Evolutionary conservation across 768 basidiomycete genomes (phyloP).

Genomic region (Tulasnella sp.): DNA sequence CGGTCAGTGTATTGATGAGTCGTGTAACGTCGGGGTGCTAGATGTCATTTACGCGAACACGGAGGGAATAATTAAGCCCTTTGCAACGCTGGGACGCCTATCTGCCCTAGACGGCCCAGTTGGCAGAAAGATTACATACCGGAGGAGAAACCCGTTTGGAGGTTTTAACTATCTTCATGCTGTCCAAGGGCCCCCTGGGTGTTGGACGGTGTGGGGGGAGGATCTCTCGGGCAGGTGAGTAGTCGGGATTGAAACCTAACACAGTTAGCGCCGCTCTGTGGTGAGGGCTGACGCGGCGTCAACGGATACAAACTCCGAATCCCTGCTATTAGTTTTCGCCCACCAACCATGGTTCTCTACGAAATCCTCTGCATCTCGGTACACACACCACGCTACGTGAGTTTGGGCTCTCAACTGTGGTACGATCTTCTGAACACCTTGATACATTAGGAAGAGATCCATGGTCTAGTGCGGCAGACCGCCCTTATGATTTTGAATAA

Average conservation of each 20-base stretch:
- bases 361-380: constrained; percentile 74
- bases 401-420: constrained; percentile 22
- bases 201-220: not conserved
- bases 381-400: constrained; percentile 61
- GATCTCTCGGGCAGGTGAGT: not conserved
- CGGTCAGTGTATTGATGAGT: constrained; percentile 58
- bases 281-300: no score
- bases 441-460: constrained; percentile 49
- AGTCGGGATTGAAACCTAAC: no score
- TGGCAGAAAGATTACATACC: constrained; percentile 35
- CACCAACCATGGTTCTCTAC: constrained; percentile 63
- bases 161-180: constrained; percentile 62
- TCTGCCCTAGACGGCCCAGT: constrained; percentile 18
- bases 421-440: not conserved
- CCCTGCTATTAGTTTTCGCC: not conserved
- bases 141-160: constrained; percentile 67
- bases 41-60: constrained; percentile 2
- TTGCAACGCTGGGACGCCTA: not conserved
- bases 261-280: no score
- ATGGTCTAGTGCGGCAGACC: constrained; percentile 56
- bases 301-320: no score
- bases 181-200: not conserved
- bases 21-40: constrained; percentile 72
- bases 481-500: constrained; percentile 57
- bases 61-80: constrained; percentile 4